These are phyloP conservation scores for Chlorella vulgaris DNA, from an alignment of 139 green algal genomes.

Conservation along the genomic window DNA sequence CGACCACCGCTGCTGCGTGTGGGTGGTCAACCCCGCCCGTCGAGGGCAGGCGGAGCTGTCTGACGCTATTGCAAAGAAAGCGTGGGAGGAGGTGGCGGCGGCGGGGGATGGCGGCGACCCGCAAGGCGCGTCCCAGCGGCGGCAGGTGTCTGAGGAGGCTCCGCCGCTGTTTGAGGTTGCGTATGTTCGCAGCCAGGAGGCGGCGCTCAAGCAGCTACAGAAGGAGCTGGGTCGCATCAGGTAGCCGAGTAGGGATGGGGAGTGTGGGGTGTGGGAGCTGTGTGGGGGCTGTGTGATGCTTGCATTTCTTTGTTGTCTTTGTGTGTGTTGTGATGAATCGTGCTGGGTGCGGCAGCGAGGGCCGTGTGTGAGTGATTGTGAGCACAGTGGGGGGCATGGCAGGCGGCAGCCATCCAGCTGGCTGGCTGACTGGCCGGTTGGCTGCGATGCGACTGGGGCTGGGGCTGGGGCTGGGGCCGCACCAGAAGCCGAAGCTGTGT, in stretches of 20 bases:
- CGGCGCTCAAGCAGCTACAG: conserved; percentile 25
- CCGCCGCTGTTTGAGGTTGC: conserved; percentile 58
- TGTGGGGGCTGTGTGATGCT: too few relatives aligned
- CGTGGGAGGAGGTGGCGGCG: conserved; percentile 62
- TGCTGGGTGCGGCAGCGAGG: neutral
- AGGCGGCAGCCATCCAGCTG: too few relatives aligned
- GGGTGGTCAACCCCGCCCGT: conserved; percentile 43
- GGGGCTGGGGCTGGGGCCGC: too few relatives aligned
- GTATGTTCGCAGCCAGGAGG: conserved; percentile 57
- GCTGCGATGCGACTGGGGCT: too few relatives aligned
- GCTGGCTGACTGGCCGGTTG: too few relatives aligned
- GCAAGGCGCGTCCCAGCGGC: neutral
- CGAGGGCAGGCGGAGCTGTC: conserved; percentile 59
- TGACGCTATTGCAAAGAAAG: conserved; percentile 45
- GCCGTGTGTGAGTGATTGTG: too few relatives aligned
- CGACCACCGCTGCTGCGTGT: conserved; percentile 29
- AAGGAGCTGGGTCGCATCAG: conserved; percentile 30
- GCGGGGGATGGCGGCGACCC: neutral
- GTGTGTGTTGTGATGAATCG: neutral
- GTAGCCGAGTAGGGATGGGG: neutral
- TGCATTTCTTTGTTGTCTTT: too few relatives aligned
- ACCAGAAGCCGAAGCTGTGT: too few relatives aligned
- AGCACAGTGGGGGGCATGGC: too few relatives aligned
- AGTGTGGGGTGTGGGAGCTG: too few relatives aligned
- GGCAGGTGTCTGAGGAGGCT: neutral